Conservation (phyloP, 345 rosid genomes). For the Anastatica hierochuntica region DNA sequence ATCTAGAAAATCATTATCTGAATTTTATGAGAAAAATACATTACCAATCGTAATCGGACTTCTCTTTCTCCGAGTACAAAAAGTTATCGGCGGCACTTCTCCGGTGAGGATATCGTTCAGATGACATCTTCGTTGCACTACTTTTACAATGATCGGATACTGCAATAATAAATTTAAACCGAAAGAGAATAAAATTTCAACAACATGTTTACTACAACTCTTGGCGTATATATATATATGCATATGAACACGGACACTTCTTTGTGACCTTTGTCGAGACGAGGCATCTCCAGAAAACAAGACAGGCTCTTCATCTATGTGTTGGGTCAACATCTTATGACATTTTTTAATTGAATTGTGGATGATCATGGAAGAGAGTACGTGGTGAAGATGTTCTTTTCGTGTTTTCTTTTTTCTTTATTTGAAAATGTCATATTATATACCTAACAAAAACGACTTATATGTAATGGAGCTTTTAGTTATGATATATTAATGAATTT, state of each 20-base stretch:
- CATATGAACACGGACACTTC: too few relatives aligned
- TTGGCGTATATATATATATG: too few relatives aligned
- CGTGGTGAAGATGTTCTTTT: too few relatives aligned
- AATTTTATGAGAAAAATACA: not conserved
- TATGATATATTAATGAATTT: too few relatives aligned
- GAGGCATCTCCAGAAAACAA: slow-evolving; percentile 50
- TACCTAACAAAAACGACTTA: too few relatives aligned
- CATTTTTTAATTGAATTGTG: too few relatives aligned
- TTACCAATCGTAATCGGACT: slow-evolving; percentile 28
- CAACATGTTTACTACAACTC: not conserved
- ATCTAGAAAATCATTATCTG: too few relatives aligned
- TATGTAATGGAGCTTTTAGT: too few relatives aligned
- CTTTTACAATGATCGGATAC: slow-evolving; percentile 34
- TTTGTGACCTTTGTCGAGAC: slow-evolving; percentile 38
- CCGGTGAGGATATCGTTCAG: slow-evolving; percentile 22
- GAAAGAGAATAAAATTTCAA: not conserved
- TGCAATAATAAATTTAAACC: too few relatives aligned
- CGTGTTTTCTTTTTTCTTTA: too few relatives aligned
- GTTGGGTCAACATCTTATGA: slow-evolving; percentile 43
- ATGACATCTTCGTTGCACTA: slow-evolving; percentile 20
- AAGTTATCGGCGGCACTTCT: slow-evolving; percentile 52
- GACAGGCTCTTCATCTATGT: slow-evolving; percentile 65
- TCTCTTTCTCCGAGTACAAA: slow-evolving; percentile 30
- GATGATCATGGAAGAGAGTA: too few relatives aligned
- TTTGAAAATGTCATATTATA: too few relatives aligned